Percentiles rank a stretch among this genome's conserved stretches.
Evolutionary conservation across 2,329 filamentous ascomycete species (phyloP).

Genomic region (Pseudomassariella vexata): DNA sequence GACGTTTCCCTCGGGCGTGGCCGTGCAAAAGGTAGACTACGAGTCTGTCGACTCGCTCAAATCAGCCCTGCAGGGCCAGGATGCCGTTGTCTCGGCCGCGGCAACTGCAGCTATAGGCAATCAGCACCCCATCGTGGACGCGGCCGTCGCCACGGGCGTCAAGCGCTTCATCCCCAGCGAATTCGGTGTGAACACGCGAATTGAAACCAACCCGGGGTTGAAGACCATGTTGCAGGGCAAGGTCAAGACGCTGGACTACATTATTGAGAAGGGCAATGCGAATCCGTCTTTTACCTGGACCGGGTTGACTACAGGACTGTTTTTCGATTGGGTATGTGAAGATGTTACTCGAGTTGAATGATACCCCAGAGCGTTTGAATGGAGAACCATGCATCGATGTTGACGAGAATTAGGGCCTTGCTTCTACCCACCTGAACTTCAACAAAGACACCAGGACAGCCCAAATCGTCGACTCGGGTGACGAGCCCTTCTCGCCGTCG

Average conservation of each 20-base stretch:
- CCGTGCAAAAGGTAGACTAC: constrained; percentile 42
- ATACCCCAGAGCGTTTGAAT: no score
- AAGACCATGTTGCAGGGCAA: constrained; percentile 20
- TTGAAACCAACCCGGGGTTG: constrained; percentile 13
- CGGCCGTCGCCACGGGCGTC: constrained; percentile 49
- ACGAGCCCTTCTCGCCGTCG: constrained; percentile 43
- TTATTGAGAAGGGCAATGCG: constrained; percentile 41
- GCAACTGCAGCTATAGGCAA: constrained; percentile 32
- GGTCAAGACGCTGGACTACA: constrained; percentile 38
- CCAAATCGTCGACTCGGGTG: constrained; percentile 51
- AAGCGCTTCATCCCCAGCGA: constrained; percentile 52
- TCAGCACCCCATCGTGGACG: constrained; percentile 47
- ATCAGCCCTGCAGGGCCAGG: constrained; percentile 42
- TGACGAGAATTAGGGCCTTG: constrained; percentile 31
- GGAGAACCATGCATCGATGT: not conserved
- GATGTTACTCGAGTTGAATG: no score
- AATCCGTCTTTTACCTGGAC: constrained; percentile 51
- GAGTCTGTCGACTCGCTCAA: constrained; percentile 36
- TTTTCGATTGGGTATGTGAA: constrained; percentile 53
- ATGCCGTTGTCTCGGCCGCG: constrained; percentile 48
- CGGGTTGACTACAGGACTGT: constrained; percentile 48
- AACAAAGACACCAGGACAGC: constrained; percentile 41
- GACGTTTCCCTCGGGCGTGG: constrained; percentile 27
- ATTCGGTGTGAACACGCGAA: constrained; percentile 33
- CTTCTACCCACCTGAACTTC: constrained; percentile 44